Base-by-base conservation (phyloP, 2,329 filamentous ascomycete species). In the Fusarium brevicatenulatum region DNA sequence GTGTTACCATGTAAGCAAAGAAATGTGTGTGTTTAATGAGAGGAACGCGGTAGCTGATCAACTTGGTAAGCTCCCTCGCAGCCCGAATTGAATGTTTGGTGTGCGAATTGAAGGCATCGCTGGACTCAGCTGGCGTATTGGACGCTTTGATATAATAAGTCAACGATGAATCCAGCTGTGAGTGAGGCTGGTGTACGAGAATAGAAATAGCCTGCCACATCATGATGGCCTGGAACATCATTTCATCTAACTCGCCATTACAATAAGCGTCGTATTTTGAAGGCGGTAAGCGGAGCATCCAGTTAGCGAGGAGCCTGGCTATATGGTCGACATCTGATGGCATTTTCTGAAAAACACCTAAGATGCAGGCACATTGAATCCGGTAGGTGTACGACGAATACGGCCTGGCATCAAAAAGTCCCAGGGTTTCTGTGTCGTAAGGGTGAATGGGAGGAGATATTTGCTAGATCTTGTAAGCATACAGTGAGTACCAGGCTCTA, bases 141-240 rank as follows among this genome's bases (percentile, higher is more conserved):
- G 61, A 44, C 16, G 30, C 37, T 30, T 63, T 61, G 7, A 63
- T 62, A 8, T 63, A 18, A 7, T 63, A 42, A 32, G 61, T 62
- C 32, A 39, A 9, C 4, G 61, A 63, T 9, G 56, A 44, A 8
- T 63, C 61, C 9, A 63, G 37, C 18, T 63, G 61, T 3, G 61
- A 63, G 10, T 52, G 56, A 25, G 61, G 61, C 34, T 62, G 56
- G 30, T 63, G 56, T 8, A 63, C 1, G 8, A 63, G 56, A 25
- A 63, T 63, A 7, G 30, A 42, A 18, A 63, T 62, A 18, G 61
- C 61, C 8, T 63, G 56, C 61, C 61, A 63, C 61, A 32, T 63
- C 61, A 63, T 63, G 4, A 63, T 50, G 15, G 56, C 61, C 13
- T 63, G 61, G 15, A 63, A 63, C 61, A 63, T 36, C 56, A 63